phyloP scores from a whole-genome alignment of 495 filamentous ascomycete species.

The Aspergillus taichungensis region DNA sequence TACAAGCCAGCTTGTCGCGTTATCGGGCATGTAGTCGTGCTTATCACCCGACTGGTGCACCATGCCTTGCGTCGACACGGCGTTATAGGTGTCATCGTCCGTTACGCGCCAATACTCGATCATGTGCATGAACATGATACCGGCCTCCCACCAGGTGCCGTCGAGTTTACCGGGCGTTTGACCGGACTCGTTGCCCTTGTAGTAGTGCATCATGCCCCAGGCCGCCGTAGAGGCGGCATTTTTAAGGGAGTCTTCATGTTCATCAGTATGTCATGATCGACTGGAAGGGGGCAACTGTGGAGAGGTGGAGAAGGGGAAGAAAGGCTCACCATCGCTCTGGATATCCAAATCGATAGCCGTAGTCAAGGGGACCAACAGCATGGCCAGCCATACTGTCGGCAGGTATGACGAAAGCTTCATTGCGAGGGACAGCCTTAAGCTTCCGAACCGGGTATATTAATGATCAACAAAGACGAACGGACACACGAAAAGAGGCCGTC shows the following conservation, averaged over 20 bases:
- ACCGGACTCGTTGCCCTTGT: constrained; percentile 49
- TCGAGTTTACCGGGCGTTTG: constrained; percentile 45
- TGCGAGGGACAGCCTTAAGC: too few species aligned
- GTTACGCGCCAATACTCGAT: constrained; percentile 65
- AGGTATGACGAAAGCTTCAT: too few species aligned
- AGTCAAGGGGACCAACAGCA: too few species aligned
- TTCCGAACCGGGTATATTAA: too few species aligned
- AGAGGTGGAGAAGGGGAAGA: too few species aligned
- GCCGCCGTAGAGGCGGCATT: constrained; percentile 47
- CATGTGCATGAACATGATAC: constrained; percentile 58
- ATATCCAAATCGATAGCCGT: too few species aligned
- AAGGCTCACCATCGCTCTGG: too few species aligned
- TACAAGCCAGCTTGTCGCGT: constrained; percentile 38
- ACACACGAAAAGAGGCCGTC: too few species aligned
- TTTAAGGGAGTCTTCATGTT: constrained; percentile 51
- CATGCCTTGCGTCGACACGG: constrained; percentile 43
- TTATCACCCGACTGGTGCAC: constrained; percentile 50
- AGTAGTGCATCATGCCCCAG: constrained; percentile 56
- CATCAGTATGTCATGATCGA: too few species aligned
- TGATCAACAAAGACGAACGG: too few species aligned
- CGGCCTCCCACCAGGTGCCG: constrained; percentile 59
- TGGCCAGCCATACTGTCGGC: too few species aligned
- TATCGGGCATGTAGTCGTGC: constrained; percentile 49
- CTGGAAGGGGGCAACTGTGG: too few species aligned
- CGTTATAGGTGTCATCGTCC: constrained; percentile 53